Evolutionary conservation across 352 stramenopile species (phyloP).

Genomic region (Pilasporangium apinafurcum): DNA sequence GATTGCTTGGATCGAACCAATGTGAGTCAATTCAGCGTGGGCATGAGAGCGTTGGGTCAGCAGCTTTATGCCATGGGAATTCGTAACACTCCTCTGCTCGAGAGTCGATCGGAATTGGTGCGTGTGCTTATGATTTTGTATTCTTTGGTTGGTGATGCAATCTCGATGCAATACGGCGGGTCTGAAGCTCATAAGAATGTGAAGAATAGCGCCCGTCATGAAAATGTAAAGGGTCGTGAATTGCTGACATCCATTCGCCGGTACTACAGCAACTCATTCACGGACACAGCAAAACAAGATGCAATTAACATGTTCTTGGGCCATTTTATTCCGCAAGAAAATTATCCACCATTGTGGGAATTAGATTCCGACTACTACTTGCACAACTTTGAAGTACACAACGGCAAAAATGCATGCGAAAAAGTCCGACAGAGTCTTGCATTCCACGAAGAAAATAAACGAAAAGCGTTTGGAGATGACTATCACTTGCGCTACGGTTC

Average conservation of each 20-base stretch:
- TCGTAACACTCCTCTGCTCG: conserved; percentile 75
- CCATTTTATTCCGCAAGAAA: conserved; percentile 75
- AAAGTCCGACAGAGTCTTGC: conserved; percentile 55
- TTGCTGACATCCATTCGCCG: conserved; percentile 97
- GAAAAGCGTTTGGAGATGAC: conserved; percentile 26
- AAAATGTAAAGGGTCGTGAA: conserved; percentile 94
- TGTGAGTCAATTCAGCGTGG: conserved; percentile 83
- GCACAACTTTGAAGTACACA: conserved; percentile 86
- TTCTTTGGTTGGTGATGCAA: conserved; percentile 96
- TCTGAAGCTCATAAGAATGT: conserved; percentile 99
- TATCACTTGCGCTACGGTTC: conserved; percentile 5
- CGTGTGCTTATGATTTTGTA: conserved; percentile 98
- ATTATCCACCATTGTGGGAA: conserved; percentile 70
- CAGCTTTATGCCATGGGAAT: conserved; percentile 98
- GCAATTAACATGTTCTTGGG: conserved; percentile 99
- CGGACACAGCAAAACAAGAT: conserved; percentile 97
- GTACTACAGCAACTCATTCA: conserved; percentile 99
- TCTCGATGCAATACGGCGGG: conserved; percentile 99
- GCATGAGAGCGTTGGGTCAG: conserved; percentile 89
- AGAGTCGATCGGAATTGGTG: conserved; percentile 91
- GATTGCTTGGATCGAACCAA: conserved; percentile 90
- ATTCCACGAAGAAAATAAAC: conserved; percentile 59
- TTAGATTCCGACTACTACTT: conserved; percentile 88
- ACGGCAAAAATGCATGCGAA: conserved; percentile 52
- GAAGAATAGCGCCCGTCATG: conserved; percentile 74